Evolutionary conservation across 2,329 filamentous ascomycete species (phyloP).

Genomic region (Hypoxylon sp.): DNA sequence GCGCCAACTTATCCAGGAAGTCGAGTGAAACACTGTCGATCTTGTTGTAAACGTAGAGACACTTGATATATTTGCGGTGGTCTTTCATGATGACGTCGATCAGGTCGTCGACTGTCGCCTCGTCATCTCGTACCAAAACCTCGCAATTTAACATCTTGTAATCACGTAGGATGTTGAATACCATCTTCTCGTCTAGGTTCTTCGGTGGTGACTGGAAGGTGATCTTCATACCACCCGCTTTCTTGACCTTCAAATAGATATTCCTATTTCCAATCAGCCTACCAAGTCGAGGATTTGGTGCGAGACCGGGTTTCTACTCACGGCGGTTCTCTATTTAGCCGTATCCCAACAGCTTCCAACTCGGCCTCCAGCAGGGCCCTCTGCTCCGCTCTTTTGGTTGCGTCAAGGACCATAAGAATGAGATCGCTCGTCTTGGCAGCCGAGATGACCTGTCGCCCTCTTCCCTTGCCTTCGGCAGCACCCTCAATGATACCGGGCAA

Average conservation of each 20-base stretch:
- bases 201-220: slow-evolving; percentile 94
- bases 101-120: slow-evolving; percentile 96
- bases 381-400: slow-evolving; percentile 96
- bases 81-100: slow-evolving; percentile 99
- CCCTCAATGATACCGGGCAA: slow-evolving; percentile 98
- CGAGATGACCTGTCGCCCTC: slow-evolving; percentile 96
- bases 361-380: slow-evolving; percentile 90
- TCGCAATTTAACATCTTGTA: slow-evolving; percentile 99
- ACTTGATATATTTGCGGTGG: slow-evolving; percentile 95
- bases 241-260: slow-evolving; percentile 97
- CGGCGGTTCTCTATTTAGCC: slow-evolving; percentile 92
- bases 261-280: slow-evolving; percentile 70
- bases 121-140: slow-evolving; percentile 93
- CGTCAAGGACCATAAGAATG: slow-evolving; percentile 96
- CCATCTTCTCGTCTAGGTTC: slow-evolving; percentile 94
- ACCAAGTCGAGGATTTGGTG: neutral
- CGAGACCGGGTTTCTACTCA: slow-evolving; percentile 60
- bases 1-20: slow-evolving; percentile 90
- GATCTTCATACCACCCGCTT: slow-evolving; percentile 98
- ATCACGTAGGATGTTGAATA: slow-evolving; percentile 96
- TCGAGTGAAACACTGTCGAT: slow-evolving; percentile 95
- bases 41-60: slow-evolving; percentile 99
- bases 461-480: slow-evolving; percentile 93
- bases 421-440: slow-evolving; percentile 98
- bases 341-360: slow-evolving; percentile 93